These are phyloP conservation scores for Pisolithus microcarpus DNA, from an alignment of 768 basidiomycete species.

Conservation along the genomic window DNA sequence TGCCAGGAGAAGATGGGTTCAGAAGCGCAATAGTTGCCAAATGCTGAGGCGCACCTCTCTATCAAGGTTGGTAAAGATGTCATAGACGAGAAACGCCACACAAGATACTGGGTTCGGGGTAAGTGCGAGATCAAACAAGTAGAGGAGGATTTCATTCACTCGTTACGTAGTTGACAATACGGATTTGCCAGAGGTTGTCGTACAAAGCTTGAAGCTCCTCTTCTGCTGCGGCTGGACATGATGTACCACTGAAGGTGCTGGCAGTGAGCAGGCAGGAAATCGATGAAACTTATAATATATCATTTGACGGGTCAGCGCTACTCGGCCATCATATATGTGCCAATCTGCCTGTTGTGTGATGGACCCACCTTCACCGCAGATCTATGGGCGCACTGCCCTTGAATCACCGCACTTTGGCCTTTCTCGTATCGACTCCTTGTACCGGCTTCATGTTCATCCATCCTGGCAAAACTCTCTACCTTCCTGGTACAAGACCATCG, in stretches of 20 bases:
- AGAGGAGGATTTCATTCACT: background rate
- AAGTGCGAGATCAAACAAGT: background rate
- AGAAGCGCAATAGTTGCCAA: background rate
- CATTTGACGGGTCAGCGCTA: too few relatives aligned
- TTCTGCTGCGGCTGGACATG: background rate
- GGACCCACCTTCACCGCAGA: background rate
- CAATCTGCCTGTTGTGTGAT: too few relatives aligned
- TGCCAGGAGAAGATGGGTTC: background rate
- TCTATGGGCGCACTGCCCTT: too few relatives aligned
- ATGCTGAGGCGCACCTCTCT: conserved; percentile 7
- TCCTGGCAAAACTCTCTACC: too few relatives aligned
- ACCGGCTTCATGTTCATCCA: too few relatives aligned
- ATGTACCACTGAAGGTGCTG: background rate
- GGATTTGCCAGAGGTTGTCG: background rate
- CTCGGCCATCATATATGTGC: too few relatives aligned
- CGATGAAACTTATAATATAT: too few relatives aligned
- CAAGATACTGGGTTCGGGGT: background rate
- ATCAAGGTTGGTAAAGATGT: conserved; percentile 15
- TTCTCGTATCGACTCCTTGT: too few relatives aligned
- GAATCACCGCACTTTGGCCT: too few relatives aligned
- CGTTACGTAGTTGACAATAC: background rate
- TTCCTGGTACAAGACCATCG: too few relatives aligned
- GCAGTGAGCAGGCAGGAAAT: too few relatives aligned
- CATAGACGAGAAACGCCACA: background rate
- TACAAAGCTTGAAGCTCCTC: background rate